These are phyloP conservation scores for Candolleomyces eurysporus DNA, from an alignment of 768 basidiomycete genomes.

Conservation along the genomic window DNA sequence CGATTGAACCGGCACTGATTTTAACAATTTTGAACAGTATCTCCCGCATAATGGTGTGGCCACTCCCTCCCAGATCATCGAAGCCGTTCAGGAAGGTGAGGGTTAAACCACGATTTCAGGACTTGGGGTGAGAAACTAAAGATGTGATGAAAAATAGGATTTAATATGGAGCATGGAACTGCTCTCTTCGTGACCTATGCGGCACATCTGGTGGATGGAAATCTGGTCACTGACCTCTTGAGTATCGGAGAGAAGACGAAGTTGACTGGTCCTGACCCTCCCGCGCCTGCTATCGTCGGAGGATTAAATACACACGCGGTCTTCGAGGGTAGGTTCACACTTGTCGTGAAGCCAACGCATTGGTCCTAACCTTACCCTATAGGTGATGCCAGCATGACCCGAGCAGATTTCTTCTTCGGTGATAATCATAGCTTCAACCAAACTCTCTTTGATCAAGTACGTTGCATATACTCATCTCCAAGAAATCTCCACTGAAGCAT, in stretches of 20 bases:
- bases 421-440: conserved; percentile 22
- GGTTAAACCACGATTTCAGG: too few species aligned
- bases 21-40: conserved; percentile 2
- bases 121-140: too few species aligned
- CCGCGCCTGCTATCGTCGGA: conserved; percentile 15
- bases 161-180: conserved; percentile 14
- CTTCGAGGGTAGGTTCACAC: conserved; percentile 14
- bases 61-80: conserved; percentile 13
- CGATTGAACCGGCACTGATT: too few species aligned
- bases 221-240: conserved; percentile 14
- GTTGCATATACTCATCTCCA: neutral
- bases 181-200: conserved; percentile 15
- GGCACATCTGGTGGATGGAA: conserved; percentile 17
- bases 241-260: conserved; percentile 18
- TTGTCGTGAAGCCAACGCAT: conserved; percentile 2
- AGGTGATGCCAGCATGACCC: conserved; percentile 2
- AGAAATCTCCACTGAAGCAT: neutral
- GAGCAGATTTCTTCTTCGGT: conserved; percentile 17
- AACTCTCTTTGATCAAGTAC: conserved; percentile 18
- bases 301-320: conserved; percentile 17
- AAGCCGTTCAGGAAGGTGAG: conserved; percentile 15
- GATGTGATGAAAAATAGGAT: conserved; percentile 3
- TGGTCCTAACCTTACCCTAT: too few species aligned
- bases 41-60: conserved; percentile 14
- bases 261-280: conserved; percentile 15